These are phyloP conservation scores for Russula vinacea DNA, from an alignment of 768 basidiomycete genomes.

Conservation along the genomic window DNA sequence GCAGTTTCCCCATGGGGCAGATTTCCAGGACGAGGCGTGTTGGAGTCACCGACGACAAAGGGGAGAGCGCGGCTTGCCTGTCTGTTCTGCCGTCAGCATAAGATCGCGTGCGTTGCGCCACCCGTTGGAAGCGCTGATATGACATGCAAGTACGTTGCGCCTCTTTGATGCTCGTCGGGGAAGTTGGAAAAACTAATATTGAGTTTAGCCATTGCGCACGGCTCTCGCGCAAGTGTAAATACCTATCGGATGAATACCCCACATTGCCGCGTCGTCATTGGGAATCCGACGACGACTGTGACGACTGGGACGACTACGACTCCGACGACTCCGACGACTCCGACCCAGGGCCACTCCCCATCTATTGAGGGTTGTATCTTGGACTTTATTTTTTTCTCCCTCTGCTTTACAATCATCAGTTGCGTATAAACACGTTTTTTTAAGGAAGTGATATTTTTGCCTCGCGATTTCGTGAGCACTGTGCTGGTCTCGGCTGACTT, in stretches of 20 bases:
- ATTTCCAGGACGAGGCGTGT: constrained; percentile 21
- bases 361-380: constrained; percentile 20
- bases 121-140: constrained; percentile 25
- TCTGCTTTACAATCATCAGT: constrained; percentile 14
- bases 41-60: constrained; percentile 23
- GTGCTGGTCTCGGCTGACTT: no score
- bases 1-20: no score
- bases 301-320: no score
- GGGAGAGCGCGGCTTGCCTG: constrained; percentile 36
- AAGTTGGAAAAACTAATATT: constrained; percentile 9
- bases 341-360: no score
- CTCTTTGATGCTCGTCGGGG: constrained; percentile 2
- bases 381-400: not conserved
- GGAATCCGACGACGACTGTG: no score
- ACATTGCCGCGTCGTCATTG: constrained; percentile 29
- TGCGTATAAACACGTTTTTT: constrained; percentile 12
- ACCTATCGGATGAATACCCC: constrained; percentile 31
- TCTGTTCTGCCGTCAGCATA: constrained; percentile 43
- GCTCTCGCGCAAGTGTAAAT: constrained; percentile 29
- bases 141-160: constrained; percentile 29
- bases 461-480: no score
- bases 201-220: constrained; percentile 27
- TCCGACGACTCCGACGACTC: no score
- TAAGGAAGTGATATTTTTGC: no score
- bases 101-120: constrained; percentile 41